Evolutionary conservation across 768 basidiomycete species (phyloP).

Genomic region (Lyophyllum semitale): DNA sequence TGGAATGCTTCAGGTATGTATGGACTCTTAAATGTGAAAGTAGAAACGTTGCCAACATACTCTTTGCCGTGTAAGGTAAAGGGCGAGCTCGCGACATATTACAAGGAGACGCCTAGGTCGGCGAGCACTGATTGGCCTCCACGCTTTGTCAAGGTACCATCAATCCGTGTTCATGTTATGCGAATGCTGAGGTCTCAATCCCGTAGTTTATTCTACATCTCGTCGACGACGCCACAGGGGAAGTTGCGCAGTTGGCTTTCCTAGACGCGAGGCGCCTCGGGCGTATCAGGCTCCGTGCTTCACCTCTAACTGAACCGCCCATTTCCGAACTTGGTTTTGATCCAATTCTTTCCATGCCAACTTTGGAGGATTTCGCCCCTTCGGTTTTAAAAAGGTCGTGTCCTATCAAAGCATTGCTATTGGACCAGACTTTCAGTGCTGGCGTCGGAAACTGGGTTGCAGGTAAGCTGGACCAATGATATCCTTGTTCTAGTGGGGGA

Average conservation of each 20-base stretch:
- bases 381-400: slow-evolving; percentile 56
- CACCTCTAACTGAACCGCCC: slow-evolving; percentile 64
- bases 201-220: slow-evolving; percentile 66
- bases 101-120: slow-evolving; percentile 45
- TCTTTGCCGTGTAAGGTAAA: slow-evolving; percentile 37
- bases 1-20: slow-evolving; percentile 72
- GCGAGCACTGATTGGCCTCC: slow-evolving; percentile 61
- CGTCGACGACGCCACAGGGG: slow-evolving; percentile 33
- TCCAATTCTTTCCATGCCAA: slow-evolving; percentile 70
- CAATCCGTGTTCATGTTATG: background rate
- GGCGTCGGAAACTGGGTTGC: slow-evolving; percentile 87
- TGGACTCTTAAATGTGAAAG: background rate
- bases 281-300: slow-evolving; percentile 61
- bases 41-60: background rate
- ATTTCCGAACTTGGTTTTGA: slow-evolving; percentile 78
- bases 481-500: background rate
- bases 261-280: slow-evolving; percentile 72
- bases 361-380: slow-evolving; percentile 49
- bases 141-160: slow-evolving; percentile 59
- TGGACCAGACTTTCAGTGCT: slow-evolving; percentile 80
- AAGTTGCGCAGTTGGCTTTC: slow-evolving; percentile 61
- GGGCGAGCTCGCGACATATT: slow-evolving; percentile 49
- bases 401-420: slow-evolving; percentile 73
- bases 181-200: background rate
- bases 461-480: slow-evolving; percentile 37